Base-by-base conservation (phyloP, 257 asterid species). In the Henckelia pumila region DNA sequence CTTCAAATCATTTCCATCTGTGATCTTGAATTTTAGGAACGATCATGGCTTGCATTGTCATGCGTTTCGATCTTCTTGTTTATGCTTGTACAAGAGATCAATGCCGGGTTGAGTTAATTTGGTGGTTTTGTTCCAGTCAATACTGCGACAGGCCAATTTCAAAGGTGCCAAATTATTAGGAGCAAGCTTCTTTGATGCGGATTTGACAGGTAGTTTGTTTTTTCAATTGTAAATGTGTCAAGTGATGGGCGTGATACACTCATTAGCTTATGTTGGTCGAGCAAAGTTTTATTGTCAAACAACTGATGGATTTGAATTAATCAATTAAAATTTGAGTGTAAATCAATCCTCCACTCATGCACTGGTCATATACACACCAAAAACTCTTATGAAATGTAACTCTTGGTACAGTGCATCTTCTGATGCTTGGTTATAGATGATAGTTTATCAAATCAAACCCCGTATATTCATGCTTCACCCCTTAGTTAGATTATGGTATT, bases 101-200 rank as follows among this genome's bases (percentile, higher is more conserved):
- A 22, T 58, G 23, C 25, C 56, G 35, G 63, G 10, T 59, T 35
- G 63, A 66, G 63, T 56, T 73, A n/a, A 68, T 66, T 59, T 52
- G 50, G 29, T 23, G 7, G 21, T 71, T 64, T 44, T 20, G 28
- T 74, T 75, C 59, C 87, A 91, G 98, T 93, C 97, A 14, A 85
- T 90, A 77, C 87, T 93, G 58, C 85, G 99, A 82, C 99, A 90
- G 84, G 88, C 95, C 56, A 90, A 93, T 71, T 90, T 90, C 76
- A 88, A 88, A 82, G 97, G 97, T 35, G 96, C 97, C n/a, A 86
- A 85, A 64, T 80, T 93, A 69, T 30, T 90, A 24, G 99, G 97
- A 61, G 96, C 97, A 73, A 93, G 99, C 87, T 93, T 90, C 87
- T 93, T 93, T 70, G 99, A 90, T 82, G 96, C 99, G 52, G 99